Conservation (phyloP, 345 rosid genomes). For the Theobroma cacao region DNA sequence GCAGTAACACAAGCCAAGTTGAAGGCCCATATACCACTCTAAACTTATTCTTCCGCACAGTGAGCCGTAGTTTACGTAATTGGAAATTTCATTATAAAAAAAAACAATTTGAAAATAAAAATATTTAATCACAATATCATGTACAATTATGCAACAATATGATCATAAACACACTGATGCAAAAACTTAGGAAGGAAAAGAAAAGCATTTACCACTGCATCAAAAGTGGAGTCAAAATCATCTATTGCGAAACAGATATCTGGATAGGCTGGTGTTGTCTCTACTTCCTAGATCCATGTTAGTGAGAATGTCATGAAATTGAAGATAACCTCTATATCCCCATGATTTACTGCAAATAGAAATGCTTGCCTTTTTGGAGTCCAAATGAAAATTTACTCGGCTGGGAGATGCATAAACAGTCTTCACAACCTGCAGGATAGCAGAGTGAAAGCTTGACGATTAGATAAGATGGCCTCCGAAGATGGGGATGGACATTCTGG, state of each 20-base stretch:
- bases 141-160: neutral
- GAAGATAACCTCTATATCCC: conserved; percentile 10
- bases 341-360: conserved; percentile 6
- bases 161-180: neutral
- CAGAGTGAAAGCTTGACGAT: conserved; percentile 19
- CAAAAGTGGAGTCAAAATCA: conserved; percentile 97
- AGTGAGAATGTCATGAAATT: conserved; percentile 28
- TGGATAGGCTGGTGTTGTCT: conserved; percentile 94
- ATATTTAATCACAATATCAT: neutral
- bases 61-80: neutral
- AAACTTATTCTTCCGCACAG: neutral
- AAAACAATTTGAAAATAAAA: neutral
- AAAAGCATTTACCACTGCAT: conserved; percentile 76
- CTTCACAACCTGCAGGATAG: conserved; percentile 73
- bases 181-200: neutral
- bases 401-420: conserved; percentile 98
- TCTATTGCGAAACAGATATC: conserved; percentile 95
- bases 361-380: conserved; percentile 74
- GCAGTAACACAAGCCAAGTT: conserved; percentile 5
- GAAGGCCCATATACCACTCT: neutral
- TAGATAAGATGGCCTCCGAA: conserved; percentile 5
- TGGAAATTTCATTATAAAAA: neutral
- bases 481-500: neutral
- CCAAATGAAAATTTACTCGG: conserved; percentile 89
- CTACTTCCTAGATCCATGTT: conserved; percentile 63